phyloP scores from a whole-genome alignment of 2,329 filamentous ascomycete species.

The Trichoderma sp. region DNA sequence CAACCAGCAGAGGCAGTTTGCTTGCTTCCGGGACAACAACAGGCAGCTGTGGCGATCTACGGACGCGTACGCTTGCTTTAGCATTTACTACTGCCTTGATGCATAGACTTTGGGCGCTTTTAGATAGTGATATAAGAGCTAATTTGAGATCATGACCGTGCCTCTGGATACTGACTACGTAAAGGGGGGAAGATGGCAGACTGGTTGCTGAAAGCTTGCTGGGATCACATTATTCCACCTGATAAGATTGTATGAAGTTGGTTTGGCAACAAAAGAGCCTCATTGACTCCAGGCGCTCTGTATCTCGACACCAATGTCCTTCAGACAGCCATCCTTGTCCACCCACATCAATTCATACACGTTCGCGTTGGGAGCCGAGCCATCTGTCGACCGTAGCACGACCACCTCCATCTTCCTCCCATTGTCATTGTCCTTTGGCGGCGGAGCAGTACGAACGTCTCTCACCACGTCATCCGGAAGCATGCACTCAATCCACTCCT shows the following conservation, averaged over 20 bases:
- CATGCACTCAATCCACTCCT: not conserved
- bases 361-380: not conserved
- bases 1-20: slow-evolving; percentile 18
- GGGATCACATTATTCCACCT: too few species aligned
- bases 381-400: not conserved
- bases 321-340: not conserved
- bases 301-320: not conserved
- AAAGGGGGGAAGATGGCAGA: too few species aligned
- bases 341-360: not conserved
- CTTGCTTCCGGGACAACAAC: slow-evolving; percentile 17
- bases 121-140: too few species aligned
- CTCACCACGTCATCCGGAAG: not conserved
- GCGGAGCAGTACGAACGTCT: not conserved
- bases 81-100: slow-evolving; percentile 22
- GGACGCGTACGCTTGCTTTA: slow-evolving; percentile 10
- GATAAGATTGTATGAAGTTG: too few species aligned
- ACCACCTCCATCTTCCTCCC: not conserved
- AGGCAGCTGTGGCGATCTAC: slow-evolving; percentile 17
- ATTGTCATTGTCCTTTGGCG: not conserved
- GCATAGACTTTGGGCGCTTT: not conserved
- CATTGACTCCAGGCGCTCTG: too few species aligned
- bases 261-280: too few species aligned
- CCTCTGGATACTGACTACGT: too few species aligned
- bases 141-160: too few species aligned
- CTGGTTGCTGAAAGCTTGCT: too few species aligned